Evolutionary conservation across 352 stramenopile genomes (phyloP).

Genomic region (Aphanomyces euteiches): DNA sequence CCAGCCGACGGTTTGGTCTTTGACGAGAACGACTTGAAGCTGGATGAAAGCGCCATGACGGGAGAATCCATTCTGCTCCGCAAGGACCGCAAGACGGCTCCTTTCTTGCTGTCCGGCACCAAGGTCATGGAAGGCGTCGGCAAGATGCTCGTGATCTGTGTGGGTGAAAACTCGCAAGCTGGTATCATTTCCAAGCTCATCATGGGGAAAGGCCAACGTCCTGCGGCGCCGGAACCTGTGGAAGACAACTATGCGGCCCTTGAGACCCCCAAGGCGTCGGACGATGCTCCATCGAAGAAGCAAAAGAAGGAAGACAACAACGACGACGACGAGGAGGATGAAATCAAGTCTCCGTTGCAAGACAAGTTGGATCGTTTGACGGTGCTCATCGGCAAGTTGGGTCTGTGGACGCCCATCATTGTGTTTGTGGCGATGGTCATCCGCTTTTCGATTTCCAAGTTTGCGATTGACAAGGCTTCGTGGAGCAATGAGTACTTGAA

Average conservation of each 20-base stretch:
- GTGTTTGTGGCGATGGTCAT: background rate
- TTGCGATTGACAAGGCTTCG: background rate
- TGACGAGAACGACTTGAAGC: slow-evolving; percentile 38
- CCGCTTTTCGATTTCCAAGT: slow-evolving; percentile 8
- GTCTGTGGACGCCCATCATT: background rate
- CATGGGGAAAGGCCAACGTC: slow-evolving; percentile 6
- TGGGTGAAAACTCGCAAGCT: slow-evolving; percentile 47
- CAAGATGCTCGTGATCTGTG: slow-evolving; percentile 63
- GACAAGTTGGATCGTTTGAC: slow-evolving; percentile 1
- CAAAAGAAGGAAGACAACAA: slow-evolving; percentile 3
- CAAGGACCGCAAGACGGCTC: slow-evolving; percentile 37
- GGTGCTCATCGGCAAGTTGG: background rate
- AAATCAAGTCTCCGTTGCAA: background rate
- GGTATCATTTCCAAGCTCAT: slow-evolving; percentile 74
- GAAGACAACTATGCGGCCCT: background rate
- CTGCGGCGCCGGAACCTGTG: slow-evolving; percentile 15
- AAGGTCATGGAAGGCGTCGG: slow-evolving; percentile 79
- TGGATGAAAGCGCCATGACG: slow-evolving; percentile 45
- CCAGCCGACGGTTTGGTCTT: slow-evolving; percentile 44
- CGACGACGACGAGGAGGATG: background rate
- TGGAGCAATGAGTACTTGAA: background rate
- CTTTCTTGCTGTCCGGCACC: slow-evolving; percentile 83
- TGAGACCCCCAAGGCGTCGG: background rate
- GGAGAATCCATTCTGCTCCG: slow-evolving; percentile 40
- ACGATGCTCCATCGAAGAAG: background rate